Percentiles rank a stretch among this genome's conserved stretches.
Conservation (phyloP, 345 rosid genomes). For the Acer saccharum region DNA sequence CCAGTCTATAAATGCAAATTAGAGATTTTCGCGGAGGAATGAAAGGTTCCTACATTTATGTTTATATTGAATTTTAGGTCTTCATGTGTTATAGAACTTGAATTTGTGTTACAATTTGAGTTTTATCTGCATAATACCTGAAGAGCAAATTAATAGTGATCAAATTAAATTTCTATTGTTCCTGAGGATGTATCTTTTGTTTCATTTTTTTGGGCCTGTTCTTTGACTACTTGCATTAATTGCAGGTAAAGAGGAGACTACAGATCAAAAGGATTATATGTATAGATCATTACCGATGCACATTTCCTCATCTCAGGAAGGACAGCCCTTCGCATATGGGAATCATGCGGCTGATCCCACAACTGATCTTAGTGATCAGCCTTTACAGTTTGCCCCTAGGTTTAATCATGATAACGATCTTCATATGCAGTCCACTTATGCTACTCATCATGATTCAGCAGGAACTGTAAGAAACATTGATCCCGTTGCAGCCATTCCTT, state of each 20-base stretch:
- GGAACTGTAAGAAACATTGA: constrained; percentile 42
- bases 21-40: not conserved
- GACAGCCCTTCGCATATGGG: constrained; percentile 55
- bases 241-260: constrained; percentile 47
- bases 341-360: constrained; percentile 55
- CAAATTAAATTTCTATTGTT: constrained; percentile 8
- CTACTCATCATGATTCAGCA: constrained; percentile 42
- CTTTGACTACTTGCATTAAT: constrained; percentile 34
- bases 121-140: not conserved
- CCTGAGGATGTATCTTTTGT: not conserved
- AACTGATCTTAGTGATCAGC: constrained; percentile 59
- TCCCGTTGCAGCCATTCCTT: constrained; percentile 33
- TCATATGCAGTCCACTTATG: constrained; percentile 50
- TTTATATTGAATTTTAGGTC: not conserved
- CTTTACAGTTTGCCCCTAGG: constrained; percentile 66
- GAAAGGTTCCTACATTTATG: not conserved
- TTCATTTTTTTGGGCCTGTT: constrained; percentile 12
- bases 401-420: constrained; percentile 50
- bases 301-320: constrained; percentile 47
- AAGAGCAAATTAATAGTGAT: constrained; percentile 8
- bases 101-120: not conserved
- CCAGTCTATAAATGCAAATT: not conserved
- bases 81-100: not conserved
- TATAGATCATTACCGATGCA: constrained; percentile 39
- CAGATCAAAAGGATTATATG: constrained; percentile 35